Evolutionary conservation across 2,329 filamentous ascomycete species (phyloP).

Genomic region (Paracamarosporium sp.): DNA sequence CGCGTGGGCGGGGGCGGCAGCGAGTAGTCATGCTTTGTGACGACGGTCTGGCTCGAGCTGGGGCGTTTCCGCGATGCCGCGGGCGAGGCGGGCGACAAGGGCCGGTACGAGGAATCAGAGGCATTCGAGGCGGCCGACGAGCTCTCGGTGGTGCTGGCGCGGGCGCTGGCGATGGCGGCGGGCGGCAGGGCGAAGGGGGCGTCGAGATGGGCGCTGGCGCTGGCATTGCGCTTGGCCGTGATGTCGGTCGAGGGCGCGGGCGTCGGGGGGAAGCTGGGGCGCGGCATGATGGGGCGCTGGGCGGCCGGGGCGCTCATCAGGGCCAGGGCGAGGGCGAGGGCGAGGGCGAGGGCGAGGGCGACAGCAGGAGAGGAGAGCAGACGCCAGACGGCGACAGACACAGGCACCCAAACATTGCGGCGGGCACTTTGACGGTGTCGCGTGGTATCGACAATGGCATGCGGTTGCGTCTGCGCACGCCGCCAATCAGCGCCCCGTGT

Average conservation of each 20-base stretch:
- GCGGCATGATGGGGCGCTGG: constrained; percentile 64
- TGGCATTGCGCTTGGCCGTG: constrained; percentile 70
- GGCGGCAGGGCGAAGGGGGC: constrained; percentile 78
- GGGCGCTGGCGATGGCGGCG: constrained; percentile 66
- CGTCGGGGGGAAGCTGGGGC: constrained; percentile 72
- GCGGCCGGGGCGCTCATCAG: constrained; percentile 21
- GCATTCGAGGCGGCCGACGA: constrained; percentile 57
- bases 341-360: constrained; percentile 14
- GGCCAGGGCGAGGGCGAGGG: constrained; percentile 13
- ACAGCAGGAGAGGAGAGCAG: constrained; percentile 3
- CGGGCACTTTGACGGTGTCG: constrained; percentile 11
- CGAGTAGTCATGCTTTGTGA: constrained; percentile 71
- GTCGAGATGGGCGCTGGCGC: constrained; percentile 68
- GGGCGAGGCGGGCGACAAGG: constrained; percentile 50
- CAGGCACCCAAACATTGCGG: not conserved
- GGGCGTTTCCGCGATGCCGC: constrained; percentile 39
- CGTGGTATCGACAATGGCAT: constrained; percentile 8
- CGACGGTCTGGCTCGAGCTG: constrained; percentile 39
- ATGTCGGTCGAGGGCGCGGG: constrained; percentile 83
- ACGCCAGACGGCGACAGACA: not conserved
- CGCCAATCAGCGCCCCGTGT: constrained; percentile 7
- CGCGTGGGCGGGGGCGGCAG: constrained; percentile 91
- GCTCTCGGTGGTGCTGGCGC: constrained; percentile 51
- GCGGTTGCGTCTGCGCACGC: not conserved
- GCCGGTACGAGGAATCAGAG: constrained; percentile 61